Conservation (phyloP, 148 eudicot species). For the Selenicereus undatus region DNA sequence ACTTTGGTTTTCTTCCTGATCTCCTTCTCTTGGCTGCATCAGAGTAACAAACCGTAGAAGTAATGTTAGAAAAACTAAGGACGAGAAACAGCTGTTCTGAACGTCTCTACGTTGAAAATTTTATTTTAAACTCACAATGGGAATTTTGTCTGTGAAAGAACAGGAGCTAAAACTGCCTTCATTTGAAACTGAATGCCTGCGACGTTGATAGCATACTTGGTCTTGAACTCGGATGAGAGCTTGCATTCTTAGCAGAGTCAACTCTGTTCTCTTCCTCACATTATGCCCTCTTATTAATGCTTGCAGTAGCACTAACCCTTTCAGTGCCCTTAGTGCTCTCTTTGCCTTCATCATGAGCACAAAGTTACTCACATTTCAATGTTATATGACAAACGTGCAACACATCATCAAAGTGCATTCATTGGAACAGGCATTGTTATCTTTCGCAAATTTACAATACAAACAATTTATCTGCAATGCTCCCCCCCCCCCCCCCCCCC, state of each 20-base stretch:
- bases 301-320: conserved; percentile 84
- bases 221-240: conserved; percentile 67
- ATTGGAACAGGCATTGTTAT: background rate
- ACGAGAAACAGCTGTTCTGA: background rate
- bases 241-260: conserved; percentile 72
- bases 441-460: background rate
- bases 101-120: background rate
- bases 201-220: conserved; percentile 57
- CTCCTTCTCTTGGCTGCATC: conserved; percentile 26
- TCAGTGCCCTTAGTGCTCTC: conserved; percentile 73
- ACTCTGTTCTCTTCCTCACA: conserved; percentile 67
- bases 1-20: conserved; percentile 28
- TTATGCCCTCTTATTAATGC: conserved; percentile 80
- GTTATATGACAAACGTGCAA: background rate
- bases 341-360: conserved; percentile 47
- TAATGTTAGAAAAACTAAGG: conserved; percentile 1
- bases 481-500: too few relatives aligned
- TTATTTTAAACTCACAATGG: conserved; percentile 13
- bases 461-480: background rate
- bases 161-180: conserved; percentile 39
- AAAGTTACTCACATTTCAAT: conserved; percentile 1
- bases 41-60: background rate
- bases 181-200: conserved; percentile 46
- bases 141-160: conserved; percentile 24
- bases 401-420: background rate